These are phyloP conservation scores for Sextonia rubra DNA, from an alignment of 164 flowering plant species.

Conservation along the genomic window DNA sequence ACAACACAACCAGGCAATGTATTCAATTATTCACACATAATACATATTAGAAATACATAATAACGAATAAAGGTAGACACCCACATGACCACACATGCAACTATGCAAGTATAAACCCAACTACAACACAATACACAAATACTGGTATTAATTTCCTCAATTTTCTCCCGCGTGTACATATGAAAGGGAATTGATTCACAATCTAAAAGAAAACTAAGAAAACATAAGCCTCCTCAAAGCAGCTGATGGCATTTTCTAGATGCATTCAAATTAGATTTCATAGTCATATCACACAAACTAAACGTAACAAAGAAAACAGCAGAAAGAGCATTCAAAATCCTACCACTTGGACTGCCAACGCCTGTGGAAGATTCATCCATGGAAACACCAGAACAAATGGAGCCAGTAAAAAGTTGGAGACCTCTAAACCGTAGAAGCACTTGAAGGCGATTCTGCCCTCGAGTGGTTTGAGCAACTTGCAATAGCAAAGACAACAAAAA, in stretches of 20 bases:
- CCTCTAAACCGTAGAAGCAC: conserved; percentile 71
- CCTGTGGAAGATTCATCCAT: conserved; percentile 22
- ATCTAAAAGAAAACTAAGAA: too few species aligned
- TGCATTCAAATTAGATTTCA: neutral
- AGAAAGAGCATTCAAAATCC: neutral
- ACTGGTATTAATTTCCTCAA: neutral
- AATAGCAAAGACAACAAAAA: conserved; percentile 60
- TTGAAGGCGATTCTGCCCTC: conserved; percentile 43
- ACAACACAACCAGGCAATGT: neutral
- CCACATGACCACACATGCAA: too few species aligned
- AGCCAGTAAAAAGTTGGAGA: conserved; percentile 56
- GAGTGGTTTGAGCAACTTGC: conserved; percentile 40
- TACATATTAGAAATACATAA: too few species aligned
- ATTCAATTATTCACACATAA: too few species aligned
- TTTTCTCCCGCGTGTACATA: neutral
- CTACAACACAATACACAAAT: neutral
- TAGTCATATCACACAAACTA: neutral
- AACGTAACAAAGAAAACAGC: neutral
- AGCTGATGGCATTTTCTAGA: neutral
- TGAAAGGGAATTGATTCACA: neutral
- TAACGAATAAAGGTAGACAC: too few species aligned
- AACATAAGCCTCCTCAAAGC: neutral
- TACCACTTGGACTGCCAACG: conserved; percentile 39
- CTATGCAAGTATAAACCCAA: neutral
- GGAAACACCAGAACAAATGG: conserved; percentile 53